phyloP scores from a whole-genome alignment of 345 rosid species.

The Salix exigua region DNA sequence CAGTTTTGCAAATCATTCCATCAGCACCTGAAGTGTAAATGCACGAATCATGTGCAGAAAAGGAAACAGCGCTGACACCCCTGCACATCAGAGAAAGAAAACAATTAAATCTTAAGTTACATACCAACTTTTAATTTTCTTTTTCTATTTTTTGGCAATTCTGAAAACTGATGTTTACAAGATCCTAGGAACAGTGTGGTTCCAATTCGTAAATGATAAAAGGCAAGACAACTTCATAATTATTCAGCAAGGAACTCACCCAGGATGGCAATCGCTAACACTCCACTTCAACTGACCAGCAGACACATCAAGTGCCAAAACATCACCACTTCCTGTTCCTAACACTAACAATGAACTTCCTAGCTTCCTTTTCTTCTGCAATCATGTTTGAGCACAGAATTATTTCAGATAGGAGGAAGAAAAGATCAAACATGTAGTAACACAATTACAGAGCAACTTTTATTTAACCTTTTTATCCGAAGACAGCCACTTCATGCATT shows the following conservation, averaged over 20 bases:
- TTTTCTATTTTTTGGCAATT: too few relatives aligned
- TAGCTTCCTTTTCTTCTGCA: slow-evolving; percentile 76
- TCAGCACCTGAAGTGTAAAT: slow-evolving; percentile 81
- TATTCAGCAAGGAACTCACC: slow-evolving; percentile 43
- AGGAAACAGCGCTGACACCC: slow-evolving; percentile 82
- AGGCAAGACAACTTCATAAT: neutral
- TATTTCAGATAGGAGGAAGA: neutral
- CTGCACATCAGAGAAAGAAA: slow-evolving; percentile 40
- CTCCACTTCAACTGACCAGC: slow-evolving; percentile 91
- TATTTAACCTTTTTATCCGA: slow-evolving; percentile 50
- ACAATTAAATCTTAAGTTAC: neutral
- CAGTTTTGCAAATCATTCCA: slow-evolving; percentile 88
- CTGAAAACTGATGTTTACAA: too few relatives aligned
- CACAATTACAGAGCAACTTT: neutral
- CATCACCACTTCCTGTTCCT: slow-evolving; percentile 92
- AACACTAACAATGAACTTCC: slow-evolving; percentile 58
- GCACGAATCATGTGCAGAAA: slow-evolving; percentile 49
- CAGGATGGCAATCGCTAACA: slow-evolving; percentile 85
- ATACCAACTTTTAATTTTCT: neutral
- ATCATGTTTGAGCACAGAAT: slow-evolving; percentile 9
- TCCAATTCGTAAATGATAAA: too few relatives aligned
- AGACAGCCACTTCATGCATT: slow-evolving; percentile 81
- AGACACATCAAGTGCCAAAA: slow-evolving; percentile 86
- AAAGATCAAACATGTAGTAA: neutral
- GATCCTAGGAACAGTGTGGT: too few relatives aligned